Base-by-base conservation (phyloP, 2,329 filamentous ascomycete species). In the Lachnellula suecica region DNA sequence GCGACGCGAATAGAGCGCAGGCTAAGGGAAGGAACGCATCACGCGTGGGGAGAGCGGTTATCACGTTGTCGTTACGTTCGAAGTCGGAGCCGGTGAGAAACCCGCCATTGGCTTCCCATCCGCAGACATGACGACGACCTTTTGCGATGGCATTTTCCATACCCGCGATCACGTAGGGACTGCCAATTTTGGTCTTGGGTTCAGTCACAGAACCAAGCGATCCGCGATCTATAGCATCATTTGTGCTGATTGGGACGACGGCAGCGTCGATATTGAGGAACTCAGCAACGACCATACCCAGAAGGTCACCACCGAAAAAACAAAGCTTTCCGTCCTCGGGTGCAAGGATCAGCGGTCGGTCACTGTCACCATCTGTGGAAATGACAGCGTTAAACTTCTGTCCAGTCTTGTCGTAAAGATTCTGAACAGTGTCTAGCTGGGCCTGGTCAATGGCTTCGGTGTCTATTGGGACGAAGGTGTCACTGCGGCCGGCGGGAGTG, bases 51-150 rank as follows among this genome's bases (percentile, higher is more conserved):
- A 69, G 64, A 23, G 63, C 65, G 1, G 63, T 58, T 2, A 69
- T 62, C 2, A 53, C 31, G 37, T 65, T 63, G 44, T 61, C 64
- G 27, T 68, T 58, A 17, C 58, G 58, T 45, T 63, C 51, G 31
- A 69, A 59, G 34, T 69, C 62, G 10, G 61, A 66, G 23, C 64
- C 63, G 1, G 66, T 68, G 43, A 69, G 63, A 51, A 69, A 69
- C 11, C 66, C 66, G 11, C 66, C 66, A 34, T 69, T 69, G 27
- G 66, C 66, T 56, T 69, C 66, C 66, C 66, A 69, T 38, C 66
- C 66, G 48, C 60, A 63, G 49, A 69, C 64, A 24, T 62, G 62
- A 13, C 37, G 47, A 44, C 61, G 62, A 0, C 65, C 65, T 52
- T 66, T 66, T 7, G 49, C 29, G 27, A 60, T 52, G n/a, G 66